A percentile compares a stretch with the other conserved stretches of the same genome.
phyloP scores from a whole-genome alignment of 1,139 yeast species.

The Protomyces gravidus region DNA sequence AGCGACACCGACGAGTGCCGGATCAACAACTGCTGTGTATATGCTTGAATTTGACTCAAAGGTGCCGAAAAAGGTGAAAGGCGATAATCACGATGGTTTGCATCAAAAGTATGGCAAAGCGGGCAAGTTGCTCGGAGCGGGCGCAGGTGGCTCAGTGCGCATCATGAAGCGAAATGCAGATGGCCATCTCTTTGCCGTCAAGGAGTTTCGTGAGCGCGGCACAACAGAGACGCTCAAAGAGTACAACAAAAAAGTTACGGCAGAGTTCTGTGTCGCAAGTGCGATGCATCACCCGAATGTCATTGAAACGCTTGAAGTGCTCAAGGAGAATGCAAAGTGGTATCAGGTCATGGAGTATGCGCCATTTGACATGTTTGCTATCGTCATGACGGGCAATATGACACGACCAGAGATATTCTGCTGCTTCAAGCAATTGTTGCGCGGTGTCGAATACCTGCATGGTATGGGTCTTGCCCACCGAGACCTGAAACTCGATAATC shows the following conservation, averaged over 20 bases:
- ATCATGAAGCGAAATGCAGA: slow-evolving; percentile 77
- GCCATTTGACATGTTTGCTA: slow-evolving; percentile 85
- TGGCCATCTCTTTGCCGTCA: slow-evolving; percentile 85
- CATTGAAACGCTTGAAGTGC: slow-evolving; percentile 87
- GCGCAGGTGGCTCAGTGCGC: slow-evolving; percentile 97
- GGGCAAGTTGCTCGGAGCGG: slow-evolving; percentile 88
- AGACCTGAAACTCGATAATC: slow-evolving; percentile 88
- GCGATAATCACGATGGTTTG: slow-evolving; percentile 44
- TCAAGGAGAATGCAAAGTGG: slow-evolving; percentile 77
- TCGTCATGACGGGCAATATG: slow-evolving; percentile 96
- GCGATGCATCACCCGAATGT: slow-evolving; percentile 91
- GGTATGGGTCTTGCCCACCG: slow-evolving; percentile 88
- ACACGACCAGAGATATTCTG: slow-evolving; percentile 77
- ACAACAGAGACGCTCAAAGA: slow-evolving; percentile 81
- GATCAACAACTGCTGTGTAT: slow-evolving; percentile 9
- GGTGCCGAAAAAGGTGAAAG: slow-evolving; percentile 27
- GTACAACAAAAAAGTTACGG: slow-evolving; percentile 90
- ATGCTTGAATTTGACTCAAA: slow-evolving; percentile 27
- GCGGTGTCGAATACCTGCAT: slow-evolving; percentile 82
- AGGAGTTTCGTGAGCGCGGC: slow-evolving; percentile 85
- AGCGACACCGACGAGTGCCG: slow-evolving; percentile 8
- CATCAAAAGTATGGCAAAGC: slow-evolving; percentile 82
- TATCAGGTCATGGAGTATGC: slow-evolving; percentile 98
- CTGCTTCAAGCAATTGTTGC: slow-evolving; percentile 78
- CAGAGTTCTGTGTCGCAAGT: slow-evolving; percentile 95